Evolutionary conservation across 2,329 filamentous ascomycete genomes (phyloP), one percentile per base, ranked within the genome.

Genomic region (Ascochyta clinopodiicola): DNA sequence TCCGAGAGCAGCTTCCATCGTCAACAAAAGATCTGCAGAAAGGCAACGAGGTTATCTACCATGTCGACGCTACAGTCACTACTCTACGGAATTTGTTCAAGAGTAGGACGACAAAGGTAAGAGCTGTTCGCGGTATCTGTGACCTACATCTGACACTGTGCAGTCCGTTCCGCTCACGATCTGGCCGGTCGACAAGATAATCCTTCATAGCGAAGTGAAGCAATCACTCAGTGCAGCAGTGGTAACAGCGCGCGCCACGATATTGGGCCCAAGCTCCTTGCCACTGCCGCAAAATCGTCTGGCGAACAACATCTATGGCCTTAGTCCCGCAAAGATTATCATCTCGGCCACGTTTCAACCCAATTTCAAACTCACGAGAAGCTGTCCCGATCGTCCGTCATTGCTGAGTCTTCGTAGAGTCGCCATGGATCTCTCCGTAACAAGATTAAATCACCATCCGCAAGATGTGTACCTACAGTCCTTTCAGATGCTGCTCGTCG

Each of bases 401-500:
- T n/a, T 34, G 22, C 10, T 1, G 15, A 10, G 29, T n/a, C 10
- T 5, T 15, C 47, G 49, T 22, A 34, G 51, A 3, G 19, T 61
- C 21, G 21, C 43, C 8, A 57, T 64, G 59, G 27, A 38, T 17
- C 46, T 64, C 6, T 39, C 32, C 4, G 36, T 60, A 2, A 52
- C 31, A 22, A 58, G 53, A 13, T 34, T 60, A 4, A 40, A 53
- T 34, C 13, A 22, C 6, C 38, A 40, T 31, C 21, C 45, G 8
- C 24, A 57, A 8, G 42, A 56, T 4, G n/a, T 62, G 3, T 59
- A 56, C 31, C 56, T 62, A 15, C 53, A 59, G 31, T 55, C 44
- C 17, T 62, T 64, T n/a, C 60, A 64, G 31, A 51, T 60, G 47
- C 39, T 64, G 2, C 52, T 64, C 7, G 49, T 62, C 15, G 57